These are phyloP conservation scores for Coemansia umbellata DNA, from an alignment of 192 early-diverging fungal genomes.

Conservation along the genomic window DNA sequence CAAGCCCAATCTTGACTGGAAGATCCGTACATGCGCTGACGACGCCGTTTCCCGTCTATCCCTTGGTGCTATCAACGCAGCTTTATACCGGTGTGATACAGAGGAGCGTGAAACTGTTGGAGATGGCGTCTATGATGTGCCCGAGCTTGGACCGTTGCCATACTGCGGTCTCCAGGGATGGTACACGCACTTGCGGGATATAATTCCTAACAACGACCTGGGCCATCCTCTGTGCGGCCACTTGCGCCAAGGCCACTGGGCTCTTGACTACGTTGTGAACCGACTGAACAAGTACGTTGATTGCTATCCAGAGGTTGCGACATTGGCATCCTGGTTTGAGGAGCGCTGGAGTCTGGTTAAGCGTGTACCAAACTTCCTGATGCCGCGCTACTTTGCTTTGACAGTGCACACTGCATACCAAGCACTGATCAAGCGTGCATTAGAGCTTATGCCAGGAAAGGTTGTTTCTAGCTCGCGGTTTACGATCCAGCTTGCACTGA, in stretches of 20 bases:
- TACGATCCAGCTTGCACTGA: conserved; percentile 67
- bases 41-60: conserved; percentile 61
- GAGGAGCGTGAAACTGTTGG: conserved; percentile 80
- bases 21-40: conserved; percentile 59
- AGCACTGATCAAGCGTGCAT: conserved; percentile 60
- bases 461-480: conserved; percentile 60
- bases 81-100: conserved; percentile 77
- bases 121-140: conserved; percentile 84
- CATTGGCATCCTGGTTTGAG: conserved; percentile 71
- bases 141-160: conserved; percentile 72
- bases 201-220: conserved; percentile 83
- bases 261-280: conserved; percentile 79
- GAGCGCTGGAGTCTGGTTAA: conserved; percentile 70
- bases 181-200: conserved; percentile 71
- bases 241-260: conserved; percentile 87
- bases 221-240: conserved; percentile 91
- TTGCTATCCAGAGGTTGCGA: conserved; percentile 18
- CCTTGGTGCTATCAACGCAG: conserved; percentile 77
- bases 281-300: conserved; percentile 54
- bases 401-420: conserved; percentile 74
- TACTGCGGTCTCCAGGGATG: conserved; percentile 96
- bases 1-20: conserved; percentile 56
- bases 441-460: conserved; percentile 60
- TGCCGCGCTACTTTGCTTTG: conserved; percentile 93
- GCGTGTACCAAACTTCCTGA: conserved; percentile 72